Evolutionary conservation across 2,329 filamentous ascomycete genomes (phyloP).

Genomic region (Ophiosphaerella narmari): DNA sequence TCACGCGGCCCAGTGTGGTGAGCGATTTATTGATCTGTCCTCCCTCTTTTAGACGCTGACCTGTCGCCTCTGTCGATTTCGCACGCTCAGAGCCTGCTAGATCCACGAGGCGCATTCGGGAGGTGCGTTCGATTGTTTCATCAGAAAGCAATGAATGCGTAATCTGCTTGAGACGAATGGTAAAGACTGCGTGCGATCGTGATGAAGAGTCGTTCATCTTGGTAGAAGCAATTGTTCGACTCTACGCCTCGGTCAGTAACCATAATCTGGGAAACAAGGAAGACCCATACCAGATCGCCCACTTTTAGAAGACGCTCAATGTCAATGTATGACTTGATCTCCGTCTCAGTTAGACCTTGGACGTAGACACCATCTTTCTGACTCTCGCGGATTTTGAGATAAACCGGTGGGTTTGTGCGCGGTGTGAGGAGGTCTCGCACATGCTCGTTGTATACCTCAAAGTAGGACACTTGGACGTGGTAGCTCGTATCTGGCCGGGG

Average conservation of each 20-base stretch:
- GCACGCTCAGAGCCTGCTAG: conserved; percentile 93
- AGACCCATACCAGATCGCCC: conserved; percentile 66
- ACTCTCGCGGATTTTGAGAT: conserved; percentile 96
- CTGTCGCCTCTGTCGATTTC: conserved; percentile 93
- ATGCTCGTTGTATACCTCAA: conserved; percentile 99
- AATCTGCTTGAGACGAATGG: conserved; percentile 96
- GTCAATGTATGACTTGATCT: conserved; percentile 83
- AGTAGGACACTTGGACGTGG: conserved; percentile 96
- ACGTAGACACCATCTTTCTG: conserved; percentile 95
- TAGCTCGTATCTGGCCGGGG: conserved; percentile 92
- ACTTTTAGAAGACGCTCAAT: conserved; percentile 89
- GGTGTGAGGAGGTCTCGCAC: conserved; percentile 91
- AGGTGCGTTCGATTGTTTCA: conserved; percentile 92
- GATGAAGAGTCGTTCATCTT: conserved; percentile 99
- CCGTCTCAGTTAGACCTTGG: conserved; percentile 92
- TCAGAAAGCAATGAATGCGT: conserved; percentile 97
- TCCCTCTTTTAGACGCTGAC: conserved; percentile 86
- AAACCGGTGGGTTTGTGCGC: conserved; percentile 78
- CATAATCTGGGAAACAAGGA: neutral
- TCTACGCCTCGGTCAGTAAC: conserved; percentile 46
- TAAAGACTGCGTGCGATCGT: conserved; percentile 96
- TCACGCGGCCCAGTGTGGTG: conserved; percentile 92
- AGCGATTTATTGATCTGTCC: conserved; percentile 99
- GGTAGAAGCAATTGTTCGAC: conserved; percentile 86
- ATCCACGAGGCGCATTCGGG: conserved; percentile 92